Evolutionary conservation across 805 yeast species (phyloP).

Genomic region (Sugiyamaella mastotermitis): DNA sequence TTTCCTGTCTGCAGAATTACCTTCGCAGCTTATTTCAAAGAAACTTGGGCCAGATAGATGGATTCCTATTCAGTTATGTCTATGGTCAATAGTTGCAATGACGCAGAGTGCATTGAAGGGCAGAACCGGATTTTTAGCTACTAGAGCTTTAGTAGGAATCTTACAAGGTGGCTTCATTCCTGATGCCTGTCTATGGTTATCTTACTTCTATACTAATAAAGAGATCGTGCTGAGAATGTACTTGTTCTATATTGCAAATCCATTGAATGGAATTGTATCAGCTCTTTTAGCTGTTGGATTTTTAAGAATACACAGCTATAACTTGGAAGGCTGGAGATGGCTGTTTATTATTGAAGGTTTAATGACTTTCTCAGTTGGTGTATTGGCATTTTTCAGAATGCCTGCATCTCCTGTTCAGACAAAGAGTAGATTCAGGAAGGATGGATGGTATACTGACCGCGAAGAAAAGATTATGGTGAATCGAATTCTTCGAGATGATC

Average conservation of each 20-base stretch:
- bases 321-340: constrained; percentile 58
- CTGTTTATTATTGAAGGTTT: constrained; percentile 59
- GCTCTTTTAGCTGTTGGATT: constrained; percentile 44
- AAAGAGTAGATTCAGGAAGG: constrained; percentile 40
- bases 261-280: constrained; percentile 40
- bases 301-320: constrained; percentile 33
- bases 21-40: constrained; percentile 60
- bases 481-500: constrained; percentile 57
- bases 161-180: constrained; percentile 67
- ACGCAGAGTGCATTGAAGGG: constrained; percentile 43
- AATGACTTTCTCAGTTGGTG: constrained; percentile 49
- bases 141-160: constrained; percentile 45
- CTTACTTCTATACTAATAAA: constrained; percentile 55
- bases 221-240: constrained; percentile 57
- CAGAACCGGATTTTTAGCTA: constrained; percentile 39
- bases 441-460: constrained; percentile 51
- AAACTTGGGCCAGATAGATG: constrained; percentile 57
- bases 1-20: constrained; percentile 55
- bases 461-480: constrained; percentile 58
- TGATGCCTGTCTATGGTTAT: constrained; percentile 55
- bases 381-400: constrained; percentile 42
- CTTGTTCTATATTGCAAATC: constrained; percentile 52
- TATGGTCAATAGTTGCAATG: constrained; percentile 53
- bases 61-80: constrained; percentile 52
- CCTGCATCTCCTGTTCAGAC: constrained; percentile 48